Base-by-base conservation (phyloP, 345 rosid genomes). In the Bruguiera sexangula region DNA sequence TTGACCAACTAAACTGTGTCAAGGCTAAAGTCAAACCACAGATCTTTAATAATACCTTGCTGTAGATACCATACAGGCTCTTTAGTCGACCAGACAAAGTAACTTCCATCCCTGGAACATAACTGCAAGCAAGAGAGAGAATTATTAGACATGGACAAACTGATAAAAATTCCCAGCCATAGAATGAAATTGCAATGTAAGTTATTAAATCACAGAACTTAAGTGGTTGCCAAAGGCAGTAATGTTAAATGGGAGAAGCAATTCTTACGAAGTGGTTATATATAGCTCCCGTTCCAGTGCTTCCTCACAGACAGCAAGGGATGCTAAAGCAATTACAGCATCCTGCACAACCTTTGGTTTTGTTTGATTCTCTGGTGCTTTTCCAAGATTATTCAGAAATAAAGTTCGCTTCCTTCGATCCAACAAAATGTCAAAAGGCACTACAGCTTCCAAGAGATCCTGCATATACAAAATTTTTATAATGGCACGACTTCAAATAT, bases 21-120 rank as follows among this genome's bases (percentile, higher is more conserved):
- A 55, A 55, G 48, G 59, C 2, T n/a, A 26, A 31, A 46, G 68
- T 57, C 39, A 24, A 52, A 53, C 21, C 51, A 57, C 19, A 6
- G 67, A 71, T 22, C 50, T 29, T 62, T 59, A 62, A 27, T 16
- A 43, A 63, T 84, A 88, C 94, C 91, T 88, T 88, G 83, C 84
- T 79, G 73, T 86, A 86, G 76, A 88, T 80, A 53, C 94, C 78
- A 66, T 83, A 86, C 73, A 86, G 74, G 78, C 94, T 88, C 75
- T 88, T 88, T 7, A 86, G 79, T 60, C 94, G 82, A 74, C 91
- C 81, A 48, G 89, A 88, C 63, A 86, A 64, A 60, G 89, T 85
- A 37, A 88, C 88, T 78, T 88, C 94, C 94, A 88, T 88, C 51
- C 94, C 94, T 8, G 94, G 94, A 76, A 86, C 78, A 63, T 88